Evolutionary conservation across 2,329 filamentous ascomycete species (phyloP), one percentile per base, ranked within the genome.

Genomic region (Xylariaceae sp.): DNA sequence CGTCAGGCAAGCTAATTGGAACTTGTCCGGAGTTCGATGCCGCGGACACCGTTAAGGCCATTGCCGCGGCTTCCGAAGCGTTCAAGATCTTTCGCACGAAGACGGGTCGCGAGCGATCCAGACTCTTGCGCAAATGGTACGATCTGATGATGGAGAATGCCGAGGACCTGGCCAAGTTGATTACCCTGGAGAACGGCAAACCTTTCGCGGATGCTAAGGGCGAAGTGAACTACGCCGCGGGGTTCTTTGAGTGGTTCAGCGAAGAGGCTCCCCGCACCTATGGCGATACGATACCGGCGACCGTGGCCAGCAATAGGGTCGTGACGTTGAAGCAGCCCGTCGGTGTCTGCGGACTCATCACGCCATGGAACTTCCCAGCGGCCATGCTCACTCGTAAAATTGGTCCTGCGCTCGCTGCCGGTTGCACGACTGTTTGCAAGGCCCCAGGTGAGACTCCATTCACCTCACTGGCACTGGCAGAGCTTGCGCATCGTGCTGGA

Each of bases 381-480:
- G 87, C 87, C 53, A 90, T 90, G 88, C 84, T 90, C 64, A 88
- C 86, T 5, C 77, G 86, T 61, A 89, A 89, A 73, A 80, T 86
- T 54, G 86, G 83, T 1, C 85, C 90, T 1, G 89, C 89, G 7
- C 80, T 97, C 58, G 94, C 94, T 15, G 92, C 92, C n/a, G 94
- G 94, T 60, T 97, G 93, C 77, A 96, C 93, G 0, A 89, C 96
- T 1, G 92, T 97, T 1, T 87, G 87, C 69, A 99, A 99, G 75
- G 88, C 92, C 13, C 92, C 93, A 1, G 87, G 88, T 53, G 93
- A 97, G 78, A 97, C 94, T 0, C 94, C 93, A 0, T 94, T 93
- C 73, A 96, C 92, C 23, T 86, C 91, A 0, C 86, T 96, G 44
- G 93, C 93, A 1, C 76, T 97, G 17, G 90, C 90, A 0, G 92